Base-by-base conservation (phyloP, 148 eudicot genomes). In the Rhododendron simsii region DNA sequence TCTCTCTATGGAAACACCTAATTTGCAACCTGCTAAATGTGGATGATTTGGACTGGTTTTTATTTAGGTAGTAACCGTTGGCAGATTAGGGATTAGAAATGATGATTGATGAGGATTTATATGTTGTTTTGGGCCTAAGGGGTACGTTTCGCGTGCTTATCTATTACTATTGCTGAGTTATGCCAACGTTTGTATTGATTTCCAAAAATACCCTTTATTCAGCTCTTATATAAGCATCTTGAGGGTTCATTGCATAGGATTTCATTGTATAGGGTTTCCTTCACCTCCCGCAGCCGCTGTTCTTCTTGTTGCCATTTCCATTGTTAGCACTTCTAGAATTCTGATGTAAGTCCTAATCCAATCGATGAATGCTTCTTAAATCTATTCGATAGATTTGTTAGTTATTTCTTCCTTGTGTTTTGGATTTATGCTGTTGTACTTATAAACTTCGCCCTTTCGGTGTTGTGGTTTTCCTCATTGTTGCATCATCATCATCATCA, bases 321-420 rank as follows among this genome's bases (percentile, higher is more conserved):
- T 78, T 78, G 81, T 78, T 78, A 16, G 57, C 57, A 28, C 81
- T n/a, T 26, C 81, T 78, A 14, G 57, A 16, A 78, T 78, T 78
- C 57, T n/a, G 81, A 78, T 47, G 81, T 78, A 47, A 78, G 57
- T 78, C 57, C 81, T 23, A 44, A 9, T 78, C 55, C n/a, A 78
- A 48, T n/a, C 2, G 57, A 45, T 78, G 57, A 11, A 23, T 18
- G 53, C 53, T 78, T 45, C 16, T 78, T 78, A 47, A 45, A 45
- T 47, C 50, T 47, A 47, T 78, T 15, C 5, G 47, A 78, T n/a
- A 78, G 33, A 47, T 78, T 12, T 23, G 57, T 47, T 78, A 44
- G 55, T 78, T n/a, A 0, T 78, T 78, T 78, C n/a, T 47, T 45
- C 7, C 53, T 75, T 5, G 78, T 15, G 5, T 71, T 71, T 71